phyloP scores from a whole-genome alignment of 148 eudicot species.

The Chenopodium quinoa region DNA sequence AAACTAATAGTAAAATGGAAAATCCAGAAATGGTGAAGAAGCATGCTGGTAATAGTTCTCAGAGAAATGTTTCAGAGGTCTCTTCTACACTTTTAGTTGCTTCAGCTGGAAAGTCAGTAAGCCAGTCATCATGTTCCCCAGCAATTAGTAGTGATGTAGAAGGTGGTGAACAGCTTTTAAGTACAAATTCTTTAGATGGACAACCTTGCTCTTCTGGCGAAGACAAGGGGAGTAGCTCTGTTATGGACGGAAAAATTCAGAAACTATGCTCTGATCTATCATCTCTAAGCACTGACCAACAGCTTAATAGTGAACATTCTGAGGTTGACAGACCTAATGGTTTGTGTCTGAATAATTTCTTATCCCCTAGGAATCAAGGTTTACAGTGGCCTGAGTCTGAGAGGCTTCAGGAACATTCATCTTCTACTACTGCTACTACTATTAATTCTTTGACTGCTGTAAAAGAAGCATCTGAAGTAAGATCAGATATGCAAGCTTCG shows the following conservation, averaged over 20 bases:
- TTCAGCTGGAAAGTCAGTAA: conserved; percentile 26
- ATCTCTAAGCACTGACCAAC: conserved; percentile 34
- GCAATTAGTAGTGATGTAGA: conserved; percentile 24
- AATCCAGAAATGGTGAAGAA: conserved; percentile 34
- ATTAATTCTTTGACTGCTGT: conserved; percentile 24
- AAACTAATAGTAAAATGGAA: conserved; percentile 41
- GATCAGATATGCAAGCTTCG: conserved; percentile 31
- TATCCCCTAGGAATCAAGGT: conserved; percentile 28
- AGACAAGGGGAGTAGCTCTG: conserved; percentile 27
- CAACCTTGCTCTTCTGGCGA: conserved; percentile 26
- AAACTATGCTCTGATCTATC: conserved; percentile 39
- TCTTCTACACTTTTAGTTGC: conserved; percentile 30
- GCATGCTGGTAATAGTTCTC: conserved; percentile 24
- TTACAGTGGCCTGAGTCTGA: conserved; percentile 30
- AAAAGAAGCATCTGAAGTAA: conserved; percentile 29
- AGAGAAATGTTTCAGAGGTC: conserved; percentile 27
- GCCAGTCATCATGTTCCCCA: conserved; percentile 25
- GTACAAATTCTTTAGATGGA: conserved; percentile 24
- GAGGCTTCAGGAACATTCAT: conserved; percentile 37
- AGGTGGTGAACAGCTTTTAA: conserved; percentile 15
- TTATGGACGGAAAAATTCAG: conserved; percentile 35
- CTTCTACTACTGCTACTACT: conserved; percentile 15
- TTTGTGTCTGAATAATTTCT: conserved; percentile 32
- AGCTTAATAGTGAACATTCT: conserved; percentile 29
- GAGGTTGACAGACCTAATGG: conserved; percentile 27